These are phyloP conservation scores for Globisporangium yorkense DNA, from an alignment of 352 stramenopile species.

Conservation along the genomic window DNA sequence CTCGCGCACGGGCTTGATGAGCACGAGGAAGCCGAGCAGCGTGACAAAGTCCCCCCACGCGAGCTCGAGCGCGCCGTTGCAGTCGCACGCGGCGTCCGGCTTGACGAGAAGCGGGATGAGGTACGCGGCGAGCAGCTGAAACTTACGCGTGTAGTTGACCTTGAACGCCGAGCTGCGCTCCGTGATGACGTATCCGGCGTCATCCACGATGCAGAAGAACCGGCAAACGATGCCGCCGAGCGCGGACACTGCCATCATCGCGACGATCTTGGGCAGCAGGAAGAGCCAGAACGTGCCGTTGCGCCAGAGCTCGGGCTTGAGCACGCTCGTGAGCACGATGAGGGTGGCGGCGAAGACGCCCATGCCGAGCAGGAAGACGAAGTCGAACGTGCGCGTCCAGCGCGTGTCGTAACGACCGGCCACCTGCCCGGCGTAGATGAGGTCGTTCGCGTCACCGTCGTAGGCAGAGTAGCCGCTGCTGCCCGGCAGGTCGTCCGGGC, in stretches of 20 bases:
- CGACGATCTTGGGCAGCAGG: slow-evolving; percentile 66
- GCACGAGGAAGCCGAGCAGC: slow-evolving; percentile 71
- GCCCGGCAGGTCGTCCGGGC: slow-evolving; percentile 35
- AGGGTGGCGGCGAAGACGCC: slow-evolving; percentile 36
- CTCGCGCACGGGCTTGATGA: slow-evolving; percentile 82
- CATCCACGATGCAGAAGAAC: slow-evolving; percentile 79
- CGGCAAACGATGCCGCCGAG: slow-evolving; percentile 74
- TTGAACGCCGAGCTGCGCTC: slow-evolving; percentile 79
- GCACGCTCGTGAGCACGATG: slow-evolving; percentile 43
- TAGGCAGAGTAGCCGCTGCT: slow-evolving; percentile 48
- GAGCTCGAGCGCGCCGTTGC: slow-evolving; percentile 52
- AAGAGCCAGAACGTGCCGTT: slow-evolving; percentile 79
- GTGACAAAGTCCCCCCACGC: slow-evolving; percentile 83
- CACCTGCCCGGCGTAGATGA: slow-evolving; percentile 78
- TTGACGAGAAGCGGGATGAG: slow-evolving; percentile 76
- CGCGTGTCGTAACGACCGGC: slow-evolving; percentile 76
- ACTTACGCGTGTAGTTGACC: slow-evolving; percentile 85
- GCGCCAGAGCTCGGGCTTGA: slow-evolving; percentile 53
- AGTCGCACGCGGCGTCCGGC: slow-evolving; percentile 39
- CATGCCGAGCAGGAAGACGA: slow-evolving; percentile 73
- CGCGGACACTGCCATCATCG: slow-evolving; percentile 79
- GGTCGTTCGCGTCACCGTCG: slow-evolving; percentile 73
- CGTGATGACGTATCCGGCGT: slow-evolving; percentile 81
- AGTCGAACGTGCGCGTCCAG: slow-evolving; percentile 83
- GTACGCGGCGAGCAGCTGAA: slow-evolving; percentile 75